Evolutionary conservation across 768 basidiomycete genomes (phyloP).

Genomic region (Coprinopsis sp.): DNA sequence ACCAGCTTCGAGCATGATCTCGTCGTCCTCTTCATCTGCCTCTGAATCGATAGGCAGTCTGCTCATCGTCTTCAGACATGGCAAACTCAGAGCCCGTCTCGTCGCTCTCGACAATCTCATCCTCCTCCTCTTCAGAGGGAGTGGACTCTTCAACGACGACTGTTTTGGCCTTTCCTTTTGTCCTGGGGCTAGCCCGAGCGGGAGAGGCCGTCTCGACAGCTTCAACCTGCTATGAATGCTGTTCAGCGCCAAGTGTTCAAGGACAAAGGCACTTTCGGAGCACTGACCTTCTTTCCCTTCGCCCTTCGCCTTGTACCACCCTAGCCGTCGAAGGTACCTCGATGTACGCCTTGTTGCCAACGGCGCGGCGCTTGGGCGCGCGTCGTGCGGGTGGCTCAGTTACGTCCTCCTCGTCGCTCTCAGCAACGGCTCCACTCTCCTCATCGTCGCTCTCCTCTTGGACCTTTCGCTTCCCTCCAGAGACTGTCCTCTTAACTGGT

Average conservation of each 20-base stretch:
- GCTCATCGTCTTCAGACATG: slow-evolving; percentile 31
- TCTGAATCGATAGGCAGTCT: slow-evolving; percentile 7
- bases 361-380: slow-evolving; percentile 31
- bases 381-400: slow-evolving; percentile 14
- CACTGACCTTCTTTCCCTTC: slow-evolving; percentile 22
- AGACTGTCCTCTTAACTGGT: no score
- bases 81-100: slow-evolving; percentile 62
- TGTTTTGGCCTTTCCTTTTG: slow-evolving; percentile 36
- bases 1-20: slow-evolving; percentile 53
- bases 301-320: slow-evolving; percentile 3
- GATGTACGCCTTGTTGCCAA: slow-evolving; percentile 30
- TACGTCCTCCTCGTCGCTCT: slow-evolving; percentile 19
- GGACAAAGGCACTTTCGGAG: background rate
- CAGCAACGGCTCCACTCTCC: slow-evolving; percentile 23
- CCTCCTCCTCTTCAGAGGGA: slow-evolving; percentile 30
- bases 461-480: no score
- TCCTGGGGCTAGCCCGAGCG: slow-evolving; percentile 8
- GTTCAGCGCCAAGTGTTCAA: background rate
- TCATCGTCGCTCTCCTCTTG: slow-evolving; percentile 16
- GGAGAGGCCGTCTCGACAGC: slow-evolving; percentile 8
- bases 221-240: slow-evolving; percentile 2
- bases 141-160: slow-evolving; percentile 33
- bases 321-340: slow-evolving; percentile 23
- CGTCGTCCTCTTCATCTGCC: slow-evolving; percentile 38
- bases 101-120: slow-evolving; percentile 38